Evolutionary conservation across 345 rosid species (phyloP).

Genomic region (Syzygium grande): DNA sequence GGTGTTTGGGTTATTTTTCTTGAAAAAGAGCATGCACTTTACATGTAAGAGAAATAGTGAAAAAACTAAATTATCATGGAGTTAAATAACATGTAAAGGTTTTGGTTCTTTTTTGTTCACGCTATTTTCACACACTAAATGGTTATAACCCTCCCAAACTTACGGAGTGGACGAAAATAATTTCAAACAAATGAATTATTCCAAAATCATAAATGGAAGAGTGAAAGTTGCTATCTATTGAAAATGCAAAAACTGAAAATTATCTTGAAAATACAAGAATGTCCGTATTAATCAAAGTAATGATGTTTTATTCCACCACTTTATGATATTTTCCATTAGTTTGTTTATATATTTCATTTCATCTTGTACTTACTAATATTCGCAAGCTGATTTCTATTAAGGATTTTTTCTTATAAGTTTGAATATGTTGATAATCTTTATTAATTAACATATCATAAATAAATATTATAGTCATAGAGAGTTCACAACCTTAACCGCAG

Average conservation of each 20-base stretch:
- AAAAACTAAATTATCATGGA: no score
- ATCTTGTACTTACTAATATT: not conserved
- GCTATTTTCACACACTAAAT: no score
- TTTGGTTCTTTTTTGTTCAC: no score
- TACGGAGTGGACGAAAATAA: no score
- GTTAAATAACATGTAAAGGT: no score
- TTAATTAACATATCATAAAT: not conserved
- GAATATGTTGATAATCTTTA: not conserved
- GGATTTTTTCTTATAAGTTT: not conserved
- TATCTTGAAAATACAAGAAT: not conserved
- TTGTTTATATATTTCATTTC: not conserved
- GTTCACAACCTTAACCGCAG: not conserved
- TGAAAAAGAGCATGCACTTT: no score
- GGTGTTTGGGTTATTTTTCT: not conserved
- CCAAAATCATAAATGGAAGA: no score
- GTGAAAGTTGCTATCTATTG: not conserved
- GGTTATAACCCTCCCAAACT: no score
- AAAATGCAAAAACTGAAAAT: not conserved
- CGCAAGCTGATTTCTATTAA: not conserved
- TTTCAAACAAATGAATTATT: no score
- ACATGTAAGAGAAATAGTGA: not conserved
- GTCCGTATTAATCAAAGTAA: not conserved
- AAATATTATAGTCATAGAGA: not conserved
- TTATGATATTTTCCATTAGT: not conserved
- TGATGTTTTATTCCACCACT: not conserved